A percentile compares a stretch with the other conserved stretches of the same genome.
Conservation (phyloP, 306 rosid genomes). For the Prunus davidiana region DNA sequence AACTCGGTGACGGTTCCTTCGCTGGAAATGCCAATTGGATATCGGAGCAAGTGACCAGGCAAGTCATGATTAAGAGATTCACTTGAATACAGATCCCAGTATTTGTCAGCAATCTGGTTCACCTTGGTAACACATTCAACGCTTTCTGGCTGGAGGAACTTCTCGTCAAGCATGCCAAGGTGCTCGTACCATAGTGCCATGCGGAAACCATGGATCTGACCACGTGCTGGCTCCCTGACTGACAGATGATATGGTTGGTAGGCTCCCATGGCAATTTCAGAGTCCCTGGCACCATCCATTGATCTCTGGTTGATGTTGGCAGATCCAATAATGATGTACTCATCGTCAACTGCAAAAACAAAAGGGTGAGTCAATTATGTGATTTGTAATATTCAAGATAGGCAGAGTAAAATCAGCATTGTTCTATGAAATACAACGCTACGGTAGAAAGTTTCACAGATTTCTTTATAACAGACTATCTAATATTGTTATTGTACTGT, state of each 20-base stretch:
- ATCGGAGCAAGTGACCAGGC: conserved; percentile 50
- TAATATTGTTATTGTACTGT: neutral
- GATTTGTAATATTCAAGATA: neutral
- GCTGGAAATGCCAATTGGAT: conserved; percentile 32
- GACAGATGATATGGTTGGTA: conserved; percentile 47
- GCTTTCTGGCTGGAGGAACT: conserved; percentile 43
- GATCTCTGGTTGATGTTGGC: conserved; percentile 57
- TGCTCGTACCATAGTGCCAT: conserved; percentile 49
- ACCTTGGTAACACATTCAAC: conserved; percentile 35
- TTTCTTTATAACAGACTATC: neutral
- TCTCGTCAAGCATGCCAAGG: conserved; percentile 43
- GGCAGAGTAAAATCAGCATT: neutral
- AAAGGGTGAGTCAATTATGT: neutral
- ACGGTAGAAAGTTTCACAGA: neutral
- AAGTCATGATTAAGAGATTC: conserved; percentile 38
- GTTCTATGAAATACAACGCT: neutral
- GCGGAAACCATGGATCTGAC: conserved; percentile 52
- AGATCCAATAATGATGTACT: conserved; percentile 53
- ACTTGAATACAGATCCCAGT: conserved; percentile 49
- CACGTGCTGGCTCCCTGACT: conserved; percentile 39
- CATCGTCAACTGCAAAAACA: conserved; percentile 42
- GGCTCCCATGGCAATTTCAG: conserved; percentile 56
- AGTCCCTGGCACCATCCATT: conserved; percentile 51
- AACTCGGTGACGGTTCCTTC: conserved; percentile 31
- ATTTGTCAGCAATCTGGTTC: conserved; percentile 44